Evolutionary conservation across 441 rosid genomes (phyloP).

Genomic region (Manihot esculenta): DNA sequence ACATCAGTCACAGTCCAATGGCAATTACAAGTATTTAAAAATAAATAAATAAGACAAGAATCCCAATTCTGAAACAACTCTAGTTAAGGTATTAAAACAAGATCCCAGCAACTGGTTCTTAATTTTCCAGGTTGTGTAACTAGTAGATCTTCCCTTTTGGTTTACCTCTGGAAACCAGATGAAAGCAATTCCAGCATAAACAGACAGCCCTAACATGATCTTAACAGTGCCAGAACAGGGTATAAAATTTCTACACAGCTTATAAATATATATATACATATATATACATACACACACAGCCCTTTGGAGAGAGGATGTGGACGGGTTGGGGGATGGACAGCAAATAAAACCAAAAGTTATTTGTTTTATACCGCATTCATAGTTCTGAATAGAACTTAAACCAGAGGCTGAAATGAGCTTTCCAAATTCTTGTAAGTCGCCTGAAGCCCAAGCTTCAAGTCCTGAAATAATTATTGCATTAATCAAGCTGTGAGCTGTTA

Average conservation of each 20-base stretch:
- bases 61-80: neutral
- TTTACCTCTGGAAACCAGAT: neutral
- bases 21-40: neutral
- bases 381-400: constrained; percentile 82
- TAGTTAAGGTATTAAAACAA: neutral
- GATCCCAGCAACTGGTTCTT: neutral
- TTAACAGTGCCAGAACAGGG: neutral
- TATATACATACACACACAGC: too few species aligned
- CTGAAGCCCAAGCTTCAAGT: constrained; percentile 76
- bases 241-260: too few species aligned
- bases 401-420: constrained; percentile 85
- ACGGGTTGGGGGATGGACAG: neutral
- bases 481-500: constrained; percentile 4
- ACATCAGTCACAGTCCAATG: neutral
- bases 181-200: constrained; percentile 2
- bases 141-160: neutral
- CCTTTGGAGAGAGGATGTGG: neutral
- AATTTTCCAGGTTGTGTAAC: too few species aligned
- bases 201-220: neutral
- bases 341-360: neutral
- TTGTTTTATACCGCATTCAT: constrained; percentile 76
- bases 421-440: constrained; percentile 67
- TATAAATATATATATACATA: too few species aligned
- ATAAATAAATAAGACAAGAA: too few species aligned
- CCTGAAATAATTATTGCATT: constrained; percentile 49